Conservation (phyloP, 2,329 filamentous ascomycete genomes). For the Aspergillus ustus region DNA sequence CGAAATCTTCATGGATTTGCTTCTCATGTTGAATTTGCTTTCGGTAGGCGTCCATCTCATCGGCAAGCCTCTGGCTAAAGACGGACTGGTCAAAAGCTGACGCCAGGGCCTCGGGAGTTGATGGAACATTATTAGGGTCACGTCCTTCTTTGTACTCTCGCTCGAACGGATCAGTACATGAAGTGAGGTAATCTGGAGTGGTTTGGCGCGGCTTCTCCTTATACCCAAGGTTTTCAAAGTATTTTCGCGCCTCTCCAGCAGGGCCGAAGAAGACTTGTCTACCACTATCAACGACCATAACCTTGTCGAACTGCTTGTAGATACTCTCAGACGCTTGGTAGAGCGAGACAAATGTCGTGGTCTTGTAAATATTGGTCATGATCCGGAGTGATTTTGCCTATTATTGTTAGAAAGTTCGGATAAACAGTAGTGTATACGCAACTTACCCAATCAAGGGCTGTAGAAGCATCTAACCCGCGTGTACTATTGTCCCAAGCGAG, state of each 20-base stretch:
- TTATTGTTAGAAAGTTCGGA: not conserved
- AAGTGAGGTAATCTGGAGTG: slow-evolving; percentile 79
- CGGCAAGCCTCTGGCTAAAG: slow-evolving; percentile 59
- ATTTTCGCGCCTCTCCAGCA: slow-evolving; percentile 66
- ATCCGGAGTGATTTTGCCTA: slow-evolving; percentile 70
- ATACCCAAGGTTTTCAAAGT: slow-evolving; percentile 80
- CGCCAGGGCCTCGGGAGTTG: slow-evolving; percentile 63
- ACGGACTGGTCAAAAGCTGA: slow-evolving; percentile 72
- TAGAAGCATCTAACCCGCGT: slow-evolving; percentile 70
- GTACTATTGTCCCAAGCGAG: slow-evolving; percentile 78
- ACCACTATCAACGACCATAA: slow-evolving; percentile 78
- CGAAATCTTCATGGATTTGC: slow-evolving; percentile 75
- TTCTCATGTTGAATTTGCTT: slow-evolving; percentile 66
- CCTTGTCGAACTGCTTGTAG: slow-evolving; percentile 80
- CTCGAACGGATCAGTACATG: slow-evolving; percentile 60
- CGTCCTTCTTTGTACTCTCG: slow-evolving; percentile 13
- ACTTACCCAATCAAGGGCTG: slow-evolving; percentile 63
- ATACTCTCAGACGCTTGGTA: slow-evolving; percentile 87
- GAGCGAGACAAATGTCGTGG: slow-evolving; percentile 81
- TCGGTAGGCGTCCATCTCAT: slow-evolving; percentile 73
- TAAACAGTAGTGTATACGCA: not conserved
- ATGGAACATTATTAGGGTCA: slow-evolving; percentile 10
- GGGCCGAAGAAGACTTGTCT: slow-evolving; percentile 74
- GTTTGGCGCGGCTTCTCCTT: slow-evolving; percentile 76
- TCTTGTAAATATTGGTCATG: slow-evolving; percentile 82